Conservation (phyloP, 2,329 filamentous ascomycete species). For the Diaporthe sp. region DNA sequence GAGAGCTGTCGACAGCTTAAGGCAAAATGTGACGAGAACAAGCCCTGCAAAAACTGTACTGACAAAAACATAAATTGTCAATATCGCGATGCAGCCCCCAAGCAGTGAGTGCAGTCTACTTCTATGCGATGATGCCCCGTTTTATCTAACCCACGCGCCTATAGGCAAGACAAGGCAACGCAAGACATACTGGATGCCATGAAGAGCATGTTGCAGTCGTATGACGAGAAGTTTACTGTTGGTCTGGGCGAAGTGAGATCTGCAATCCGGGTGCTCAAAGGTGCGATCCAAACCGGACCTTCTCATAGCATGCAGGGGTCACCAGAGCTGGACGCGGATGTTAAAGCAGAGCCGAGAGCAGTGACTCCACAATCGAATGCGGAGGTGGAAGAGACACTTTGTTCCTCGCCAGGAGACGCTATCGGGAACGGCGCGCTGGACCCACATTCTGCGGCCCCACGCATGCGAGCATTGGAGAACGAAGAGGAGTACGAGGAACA, state of each 20-base stretch:
- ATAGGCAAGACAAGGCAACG: slow-evolving; percentile 68
- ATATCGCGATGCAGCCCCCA: slow-evolving; percentile 90
- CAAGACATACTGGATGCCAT: slow-evolving; percentile 70
- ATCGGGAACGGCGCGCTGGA: slow-evolving; percentile 27
- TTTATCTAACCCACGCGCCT: not conserved
- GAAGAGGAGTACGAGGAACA: slow-evolving; percentile 43
- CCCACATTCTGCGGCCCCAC: slow-evolving; percentile 39
- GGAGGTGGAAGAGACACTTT: slow-evolving; percentile 19
- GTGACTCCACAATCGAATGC: slow-evolving; percentile 15
- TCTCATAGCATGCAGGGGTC: slow-evolving; percentile 21
- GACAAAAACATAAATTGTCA: slow-evolving; percentile 87
- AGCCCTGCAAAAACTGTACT: slow-evolving; percentile 86
- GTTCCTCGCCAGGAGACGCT: slow-evolving; percentile 26
- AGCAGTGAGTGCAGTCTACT: slow-evolving; percentile 73
- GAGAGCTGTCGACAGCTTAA: slow-evolving; percentile 89
- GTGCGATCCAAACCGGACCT: slow-evolving; percentile 8
- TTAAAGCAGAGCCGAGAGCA: slow-evolving; percentile 13
- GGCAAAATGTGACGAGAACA: slow-evolving; percentile 90
- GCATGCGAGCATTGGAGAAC: slow-evolving; percentile 45
- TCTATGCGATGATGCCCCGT: slow-evolving; percentile 21
- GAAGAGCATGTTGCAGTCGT: slow-evolving; percentile 47
- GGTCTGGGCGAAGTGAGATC: slow-evolving; percentile 47
- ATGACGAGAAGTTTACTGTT: slow-evolving; percentile 39
- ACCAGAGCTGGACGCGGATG: not conserved
- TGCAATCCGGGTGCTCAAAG: slow-evolving; percentile 36